These are phyloP conservation scores for Fusarium palustre DNA, from an alignment of 2,329 filamentous ascomycete species.

Conservation along the genomic window DNA sequence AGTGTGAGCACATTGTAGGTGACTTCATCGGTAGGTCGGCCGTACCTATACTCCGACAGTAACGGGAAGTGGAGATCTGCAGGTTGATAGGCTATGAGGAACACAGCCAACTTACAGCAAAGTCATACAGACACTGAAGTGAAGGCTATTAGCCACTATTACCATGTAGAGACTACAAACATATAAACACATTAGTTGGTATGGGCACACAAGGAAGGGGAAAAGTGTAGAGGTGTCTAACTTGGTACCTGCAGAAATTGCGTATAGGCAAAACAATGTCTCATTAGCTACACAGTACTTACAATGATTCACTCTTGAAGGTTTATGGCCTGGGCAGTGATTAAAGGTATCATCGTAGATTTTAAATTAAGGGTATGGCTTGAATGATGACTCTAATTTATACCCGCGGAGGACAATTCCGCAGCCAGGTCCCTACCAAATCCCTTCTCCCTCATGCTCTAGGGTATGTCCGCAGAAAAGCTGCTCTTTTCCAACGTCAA, in stretches of 20 bases:
- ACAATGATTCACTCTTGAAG: neutral
- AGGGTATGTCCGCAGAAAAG: neutral
- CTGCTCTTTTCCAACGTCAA: neutral
- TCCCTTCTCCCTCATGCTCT: neutral
- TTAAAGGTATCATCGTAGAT: neutral
- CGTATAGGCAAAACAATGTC: neutral
- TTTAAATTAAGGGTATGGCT: neutral
- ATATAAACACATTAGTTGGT: too few relatives aligned
- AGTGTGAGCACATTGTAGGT: conserved; percentile 16
- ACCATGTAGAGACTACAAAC: neutral
- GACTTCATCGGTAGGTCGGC: neutral
- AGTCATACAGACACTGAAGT: neutral
- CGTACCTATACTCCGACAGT: neutral
- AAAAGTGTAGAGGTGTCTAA: neutral
- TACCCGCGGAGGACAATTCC: neutral
- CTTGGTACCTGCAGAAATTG: neutral
- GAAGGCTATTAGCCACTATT: too few relatives aligned
- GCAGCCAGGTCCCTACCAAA: neutral
- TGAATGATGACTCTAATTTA: neutral
- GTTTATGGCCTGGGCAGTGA: neutral
- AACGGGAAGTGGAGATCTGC: neutral
- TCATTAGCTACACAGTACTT: neutral
- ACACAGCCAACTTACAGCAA: neutral
- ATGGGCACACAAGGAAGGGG: too few relatives aligned
- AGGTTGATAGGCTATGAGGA: neutral